Evolutionary conservation across 1,284 basidiomycete species (phyloP), one percentile per base, ranked within the genome.

Genomic region (Exobasidium cylindrosporum): DNA sequence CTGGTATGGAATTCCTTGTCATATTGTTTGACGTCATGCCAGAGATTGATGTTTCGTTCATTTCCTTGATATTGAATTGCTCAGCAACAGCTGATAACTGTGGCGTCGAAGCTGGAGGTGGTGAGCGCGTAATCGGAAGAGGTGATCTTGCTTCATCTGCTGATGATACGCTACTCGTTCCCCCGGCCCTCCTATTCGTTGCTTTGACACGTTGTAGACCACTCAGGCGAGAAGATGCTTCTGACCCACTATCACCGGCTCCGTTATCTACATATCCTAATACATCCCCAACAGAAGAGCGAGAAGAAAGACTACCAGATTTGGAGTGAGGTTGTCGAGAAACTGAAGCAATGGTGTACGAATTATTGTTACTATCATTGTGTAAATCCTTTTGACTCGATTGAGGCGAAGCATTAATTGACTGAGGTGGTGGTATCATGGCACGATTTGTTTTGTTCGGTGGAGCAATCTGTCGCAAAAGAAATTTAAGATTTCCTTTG

Each of bases 401-500:
- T 14, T 57, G 63, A 11, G 64, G 61, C n/a, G 44, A 65, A 26
- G 32, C 59, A 14, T 65, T 62, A 0, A 31, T 21, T 10, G 69
- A 70, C 35, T 10, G 35, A 40, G 35, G 35, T 26, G 53, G 53
- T 11, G 72, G 72, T 6, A 69, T 66, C 64, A 73, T 57, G 26
- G 68, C 66, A 40, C 67, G 62, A 4, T 59, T 65, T 6, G 68
- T 49, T 24, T 70, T 62, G 43, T 60, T 29, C 3, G 69, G 59
- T 3, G 70, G 69, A 10, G 65, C 66, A 4, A 61, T 67, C 44
- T 73, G 65, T 45, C 73, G 64, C 14, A 79, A 67, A 46, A 76
- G 62, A 50, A 79, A 79, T 56, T 79, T 79, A 63, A 79, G 66
- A 1, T 69, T 74, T 62, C 77, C 77, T 24, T 67, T 72, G 44